Evolutionary conservation across 2,329 filamentous ascomycete genomes (phyloP).

Genomic region (Fusarium sp.): DNA sequence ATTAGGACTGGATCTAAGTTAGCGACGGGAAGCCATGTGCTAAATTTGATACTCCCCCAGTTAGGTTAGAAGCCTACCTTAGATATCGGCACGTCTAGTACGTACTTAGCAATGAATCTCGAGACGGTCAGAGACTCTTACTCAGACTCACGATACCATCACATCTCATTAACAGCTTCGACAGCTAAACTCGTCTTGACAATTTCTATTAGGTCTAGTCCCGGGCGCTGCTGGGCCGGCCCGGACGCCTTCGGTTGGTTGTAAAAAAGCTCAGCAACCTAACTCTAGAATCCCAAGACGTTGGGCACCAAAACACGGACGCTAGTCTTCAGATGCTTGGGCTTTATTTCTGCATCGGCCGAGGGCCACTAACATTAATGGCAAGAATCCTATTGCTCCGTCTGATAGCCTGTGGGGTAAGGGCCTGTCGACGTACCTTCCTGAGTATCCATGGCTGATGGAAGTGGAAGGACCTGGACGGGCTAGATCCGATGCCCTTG

Average conservation of each 20-base stretch:
- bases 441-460: slow-evolving; percentile 26
- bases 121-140: slow-evolving; percentile 19
- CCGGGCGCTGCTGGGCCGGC: slow-evolving; percentile 46
- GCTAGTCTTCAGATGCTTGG: slow-evolving; percentile 42
- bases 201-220: slow-evolving; percentile 38
- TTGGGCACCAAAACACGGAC: slow-evolving; percentile 49
- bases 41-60: slow-evolving; percentile 36
- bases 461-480: slow-evolving; percentile 10
- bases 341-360: slow-evolving; percentile 45
- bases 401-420: slow-evolving; percentile 40
- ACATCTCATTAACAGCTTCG: slow-evolving; percentile 23
- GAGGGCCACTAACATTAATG: slow-evolving; percentile 41
- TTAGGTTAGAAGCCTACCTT: slow-evolving; percentile 2
- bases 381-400: slow-evolving; percentile 47
- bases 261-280: slow-evolving; percentile 32
- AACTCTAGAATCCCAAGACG: slow-evolving; percentile 35
- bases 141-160: slow-evolving; percentile 22
- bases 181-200: slow-evolving; percentile 25
- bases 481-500: slow-evolving; percentile 14
- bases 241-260: slow-evolving; percentile 41
- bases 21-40: slow-evolving; percentile 41
- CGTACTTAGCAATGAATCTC: slow-evolving; percentile 8
- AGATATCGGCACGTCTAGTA: slow-evolving; percentile 36
- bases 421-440: slow-evolving; percentile 27
- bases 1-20: slow-evolving; percentile 31